Conservation (phyloP, 805 yeast genomes). For the Metschnikowia sp. region DNA sequence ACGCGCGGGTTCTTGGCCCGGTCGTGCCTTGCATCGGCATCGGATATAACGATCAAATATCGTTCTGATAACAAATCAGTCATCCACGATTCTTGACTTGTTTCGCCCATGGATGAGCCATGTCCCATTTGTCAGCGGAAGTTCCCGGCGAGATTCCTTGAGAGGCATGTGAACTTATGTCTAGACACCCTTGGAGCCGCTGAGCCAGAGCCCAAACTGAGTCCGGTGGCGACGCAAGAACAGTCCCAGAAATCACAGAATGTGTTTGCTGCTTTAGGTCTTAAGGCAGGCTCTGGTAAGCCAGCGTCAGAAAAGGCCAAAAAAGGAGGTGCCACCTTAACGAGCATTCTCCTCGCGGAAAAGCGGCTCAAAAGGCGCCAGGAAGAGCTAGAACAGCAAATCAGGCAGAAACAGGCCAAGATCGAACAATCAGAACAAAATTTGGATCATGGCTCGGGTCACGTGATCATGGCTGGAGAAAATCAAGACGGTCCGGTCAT, state of each 20-base stretch:
- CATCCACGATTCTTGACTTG: neutral
- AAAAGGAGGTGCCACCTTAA: conserved; percentile 31
- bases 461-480: too few species aligned
- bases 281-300: conserved; percentile 26
- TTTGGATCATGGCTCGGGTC: too few species aligned
- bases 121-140: conserved; percentile 38
- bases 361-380: conserved; percentile 21
- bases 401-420: conserved; percentile 3
- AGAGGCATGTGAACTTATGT: conserved; percentile 40
- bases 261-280: conserved; percentile 34
- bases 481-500: too few species aligned
- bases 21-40: too few species aligned
- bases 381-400: conserved; percentile 14
- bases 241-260: conserved; percentile 12
- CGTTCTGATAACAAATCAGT: too few species aligned
- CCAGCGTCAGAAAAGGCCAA: conserved; percentile 17
- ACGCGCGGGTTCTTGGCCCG: neutral
- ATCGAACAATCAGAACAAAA: too few species aligned
- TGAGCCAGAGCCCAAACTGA: neutral
- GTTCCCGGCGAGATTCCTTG: conserved; percentile 25
- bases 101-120: conserved; percentile 8
- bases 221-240: conserved; percentile 5
- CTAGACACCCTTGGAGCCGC: conserved; percentile 29
- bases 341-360: conserved; percentile 35
- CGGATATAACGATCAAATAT: too few species aligned